These are phyloP conservation scores for Penicillium bialowiezense DNA, from an alignment of 495 filamentous ascomycete species.

Conservation along the genomic window DNA sequence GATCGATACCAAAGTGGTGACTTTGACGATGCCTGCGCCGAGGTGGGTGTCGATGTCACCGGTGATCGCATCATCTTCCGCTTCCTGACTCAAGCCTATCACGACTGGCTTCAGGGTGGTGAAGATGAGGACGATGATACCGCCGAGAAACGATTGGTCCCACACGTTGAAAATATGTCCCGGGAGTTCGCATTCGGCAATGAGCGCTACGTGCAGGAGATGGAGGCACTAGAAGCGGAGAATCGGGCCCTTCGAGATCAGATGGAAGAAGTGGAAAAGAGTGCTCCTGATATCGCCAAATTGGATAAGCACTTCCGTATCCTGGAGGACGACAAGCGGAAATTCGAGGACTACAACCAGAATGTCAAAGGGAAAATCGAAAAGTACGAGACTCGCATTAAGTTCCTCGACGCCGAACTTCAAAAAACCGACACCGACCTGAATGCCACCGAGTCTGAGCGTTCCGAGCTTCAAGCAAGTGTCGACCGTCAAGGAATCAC, in stretches of 20 bases:
- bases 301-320: conserved; percentile 82
- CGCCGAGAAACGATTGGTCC: conserved; percentile 67
- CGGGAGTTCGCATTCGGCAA: conserved; percentile 82
- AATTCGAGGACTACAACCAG: conserved; percentile 90
- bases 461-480: conserved; percentile 70
- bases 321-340: conserved; percentile 83
- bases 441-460: conserved; percentile 75
- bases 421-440: conserved; percentile 75
- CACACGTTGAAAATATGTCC: conserved; percentile 88
- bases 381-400: conserved; percentile 73
- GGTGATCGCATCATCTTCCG: conserved; percentile 91
- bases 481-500: conserved; percentile 92
- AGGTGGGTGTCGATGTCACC: conserved; percentile 80
- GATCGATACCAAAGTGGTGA: conserved; percentile 69
- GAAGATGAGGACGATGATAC: conserved; percentile 85
- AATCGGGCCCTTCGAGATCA: conserved; percentile 73
- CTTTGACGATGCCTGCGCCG: conserved; percentile 86
- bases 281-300: conserved; percentile 73
- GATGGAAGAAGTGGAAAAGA: conserved; percentile 84
- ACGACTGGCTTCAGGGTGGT: conserved; percentile 78
- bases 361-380: conserved; percentile 74
- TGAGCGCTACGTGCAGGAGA: conserved; percentile 73
- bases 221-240: conserved; percentile 79
- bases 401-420: conserved; percentile 75
- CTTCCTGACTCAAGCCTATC: conserved; percentile 84